These are phyloP conservation scores for Apiotrichum mycotoxinovorans DNA, from an alignment of 1,284 basidiomycete genomes.

Conservation along the genomic window DNA sequence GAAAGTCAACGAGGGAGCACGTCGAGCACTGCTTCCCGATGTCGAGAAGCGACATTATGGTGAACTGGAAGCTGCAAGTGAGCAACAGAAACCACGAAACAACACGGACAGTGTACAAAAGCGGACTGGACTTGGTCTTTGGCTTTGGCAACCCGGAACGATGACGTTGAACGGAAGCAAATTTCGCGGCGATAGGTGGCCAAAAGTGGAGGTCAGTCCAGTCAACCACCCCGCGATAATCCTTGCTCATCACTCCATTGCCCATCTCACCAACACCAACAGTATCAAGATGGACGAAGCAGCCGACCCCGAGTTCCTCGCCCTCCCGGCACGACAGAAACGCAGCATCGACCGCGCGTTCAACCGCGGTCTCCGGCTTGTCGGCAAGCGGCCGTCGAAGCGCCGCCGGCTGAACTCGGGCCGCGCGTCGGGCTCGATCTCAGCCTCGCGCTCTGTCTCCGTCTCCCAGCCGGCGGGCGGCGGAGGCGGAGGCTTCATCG, in stretches of 20 bases:
- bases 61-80: background rate
- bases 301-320: conserved; percentile 46
- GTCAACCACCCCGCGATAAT: background rate
- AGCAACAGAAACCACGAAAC: background rate
- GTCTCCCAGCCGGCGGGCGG: background rate
- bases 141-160: background rate
- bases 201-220: conserved; percentile 6
- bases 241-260: background rate
- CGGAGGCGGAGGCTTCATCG: conserved; percentile 15
- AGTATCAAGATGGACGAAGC: conserved; percentile 9
- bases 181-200: background rate
- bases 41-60: conserved; percentile 33
- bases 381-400: conserved; percentile 3
- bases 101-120: no score
- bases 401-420: conserved; percentile 2
- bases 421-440: background rate
- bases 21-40: conserved; percentile 32
- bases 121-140: background rate
- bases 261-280: background rate
- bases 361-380: conserved; percentile 26
- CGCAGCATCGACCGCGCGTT: conserved; percentile 43
- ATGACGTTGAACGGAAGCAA: conserved; percentile 6
- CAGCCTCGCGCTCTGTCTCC: conserved; percentile 8
- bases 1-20: conserved; percentile 41
- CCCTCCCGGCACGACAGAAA: conserved; percentile 31